Base-by-base conservation (phyloP, 176 grass and related monocot species). In the Raddia distichophylla region DNA sequence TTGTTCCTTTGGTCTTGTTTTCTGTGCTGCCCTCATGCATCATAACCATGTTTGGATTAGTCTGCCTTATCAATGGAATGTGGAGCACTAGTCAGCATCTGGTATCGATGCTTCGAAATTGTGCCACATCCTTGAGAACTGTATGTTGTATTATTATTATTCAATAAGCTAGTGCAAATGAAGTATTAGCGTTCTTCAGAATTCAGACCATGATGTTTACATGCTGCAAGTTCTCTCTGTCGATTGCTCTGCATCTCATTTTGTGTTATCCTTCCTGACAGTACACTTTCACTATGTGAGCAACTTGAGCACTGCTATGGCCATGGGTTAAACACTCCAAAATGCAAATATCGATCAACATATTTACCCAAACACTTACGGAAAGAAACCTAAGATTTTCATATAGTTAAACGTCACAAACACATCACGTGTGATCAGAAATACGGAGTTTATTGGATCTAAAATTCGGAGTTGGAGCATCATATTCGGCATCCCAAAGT, bases 101-200 rank as follows among this genome's bases (percentile, higher is more conserved):
- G 51, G 66, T 69, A 78, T 62, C 74, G 60, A 72, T 72, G 88
- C 79, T 90, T 82, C 69, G 55, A 61, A 72, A 86, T 76, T 86
- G 88, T 90, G 88, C 88, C 83, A 90, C 79, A 83, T 67, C 88
- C 60, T 74, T 79, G 74, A 79, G 69, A 86, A 82, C 18, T 69
- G 73, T 83, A 71, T 86, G 74, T 63, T 63, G 20, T 67, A 66
- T 53, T 19, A 11, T 67, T 11, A 13, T 17, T 69, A 78, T 77
- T 78, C 79, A 90, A 83, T 90, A 90, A 90, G 33, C 53, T 82
- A 78, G 44, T 79, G 45, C 60, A 47, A 60, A 59, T 77, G 78
- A 89, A 72, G 50, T 58, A 65, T 66, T 85, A 76, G 17, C 19
- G 5, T 64, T 55, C 32, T 64, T 69, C 64, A 81, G 49, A 64